Base-by-base conservation (phyloP, 2,329 filamentous ascomycete species). In the Epichloe brachyelytri region DNA sequence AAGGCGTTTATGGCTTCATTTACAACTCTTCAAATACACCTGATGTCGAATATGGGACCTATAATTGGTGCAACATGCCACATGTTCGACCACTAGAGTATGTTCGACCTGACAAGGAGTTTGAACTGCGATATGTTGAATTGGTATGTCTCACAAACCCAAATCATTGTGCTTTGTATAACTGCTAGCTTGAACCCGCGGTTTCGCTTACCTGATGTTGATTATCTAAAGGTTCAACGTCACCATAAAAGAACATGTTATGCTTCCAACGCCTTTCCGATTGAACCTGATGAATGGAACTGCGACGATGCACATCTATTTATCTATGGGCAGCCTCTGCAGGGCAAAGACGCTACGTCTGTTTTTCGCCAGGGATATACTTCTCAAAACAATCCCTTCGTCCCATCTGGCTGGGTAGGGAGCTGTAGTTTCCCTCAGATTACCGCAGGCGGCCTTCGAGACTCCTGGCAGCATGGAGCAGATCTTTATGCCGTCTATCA, bases 31-130 rank as follows among this genome's bases (percentile, higher is more conserved):
- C 84, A 1, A 57, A 68, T 1, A 77, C 78, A 0, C 78, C 85
- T 0, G 68, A 73, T 50, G 61, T 66, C 0, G 58, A 71, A 38
- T 83, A 86, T 65, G 79, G 80, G 5, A 74, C 69, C 1, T 90
- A 90, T 66, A 88, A 91, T 64, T 91, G 76, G 75, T 93, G 87
- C 67, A 90, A 93, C 61, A 93, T 93, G 86, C 87, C 88, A 1
- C 88, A 91, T 67, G 83, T 86, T n/a, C 76, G 86, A 34, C 68
- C 64, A 20, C 65, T 66, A 14, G 84, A 87, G 59, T 93, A 93
- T 61, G 64, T 73, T 14, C 73, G 66, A 54, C 70, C 76, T 0
- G 59, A 69, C 1, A 56, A 66, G 0, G 76, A 76, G n/a, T 88
- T 79, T 61, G 71, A 81, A 58, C 69, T 93, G 48, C 68, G 76